A percentile compares a stretch with the other conserved stretches of the same genome.
phyloP scores from a whole-genome alignment of 805 yeast genomes.

The Saccharomycopsis malanga region DNA sequence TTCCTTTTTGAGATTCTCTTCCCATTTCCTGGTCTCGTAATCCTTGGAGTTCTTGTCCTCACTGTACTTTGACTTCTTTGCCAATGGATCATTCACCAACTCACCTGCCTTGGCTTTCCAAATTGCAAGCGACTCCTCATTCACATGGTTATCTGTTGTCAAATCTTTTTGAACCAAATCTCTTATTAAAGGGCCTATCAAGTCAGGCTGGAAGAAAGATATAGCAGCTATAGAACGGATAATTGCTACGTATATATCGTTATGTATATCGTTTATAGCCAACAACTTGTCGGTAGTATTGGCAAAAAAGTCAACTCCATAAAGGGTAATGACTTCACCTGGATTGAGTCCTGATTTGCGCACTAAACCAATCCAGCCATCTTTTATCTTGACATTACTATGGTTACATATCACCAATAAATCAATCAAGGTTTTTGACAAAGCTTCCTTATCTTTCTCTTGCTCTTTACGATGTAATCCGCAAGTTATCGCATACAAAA shows the following conservation, averaged over 20 bases:
- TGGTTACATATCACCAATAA: conserved; percentile 42
- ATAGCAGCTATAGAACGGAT: conserved; percentile 40
- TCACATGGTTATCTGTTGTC: conserved; percentile 24
- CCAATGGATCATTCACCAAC: conserved; percentile 56
- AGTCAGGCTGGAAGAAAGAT: conserved; percentile 54
- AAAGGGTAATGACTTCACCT: conserved; percentile 40
- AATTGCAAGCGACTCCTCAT: conserved; percentile 43
- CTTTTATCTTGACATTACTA: conserved; percentile 29
- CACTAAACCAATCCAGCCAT: conserved; percentile 76
- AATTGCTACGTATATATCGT: conserved; percentile 43
- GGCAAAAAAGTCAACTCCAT: conserved; percentile 22
- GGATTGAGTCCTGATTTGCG: conserved; percentile 59
- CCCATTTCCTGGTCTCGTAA: conserved; percentile 86
- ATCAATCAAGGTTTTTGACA: conserved; percentile 32
- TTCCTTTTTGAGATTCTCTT: conserved; percentile 71
- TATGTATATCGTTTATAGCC: conserved; percentile 21
- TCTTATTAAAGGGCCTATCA: conserved; percentile 45
- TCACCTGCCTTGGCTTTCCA: conserved; percentile 68
- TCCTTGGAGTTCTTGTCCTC: conserved; percentile 74
- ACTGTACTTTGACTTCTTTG: conserved; percentile 35
- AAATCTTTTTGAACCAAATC: conserved; percentile 36
- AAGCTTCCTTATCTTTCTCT: conserved; percentile 23
- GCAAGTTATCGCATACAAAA: conserved; percentile 34
- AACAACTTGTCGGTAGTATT: conserved; percentile 21
- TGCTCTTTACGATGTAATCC: neutral